phyloP scores from a whole-genome alignment of 306 rosid species.

The Acacia melanoxylon region DNA sequence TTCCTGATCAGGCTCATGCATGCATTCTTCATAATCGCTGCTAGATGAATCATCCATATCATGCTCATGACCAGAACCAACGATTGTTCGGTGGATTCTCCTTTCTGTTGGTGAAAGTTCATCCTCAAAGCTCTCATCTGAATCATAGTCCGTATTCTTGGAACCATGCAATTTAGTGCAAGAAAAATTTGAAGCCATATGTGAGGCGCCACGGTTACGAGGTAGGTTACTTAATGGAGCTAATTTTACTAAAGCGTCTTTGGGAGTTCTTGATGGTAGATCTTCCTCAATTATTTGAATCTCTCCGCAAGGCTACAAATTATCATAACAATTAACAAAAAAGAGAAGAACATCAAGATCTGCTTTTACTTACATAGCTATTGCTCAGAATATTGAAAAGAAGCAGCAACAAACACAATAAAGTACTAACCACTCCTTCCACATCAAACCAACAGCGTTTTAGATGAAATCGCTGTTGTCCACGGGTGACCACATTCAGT shows the following conservation, averaged over 20 bases:
- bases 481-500: slow-evolving; percentile 83
- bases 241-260: slow-evolving; percentile 65
- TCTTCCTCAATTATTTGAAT: slow-evolving; percentile 91
- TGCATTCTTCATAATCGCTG: slow-evolving; percentile 47
- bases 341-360: slow-evolving; percentile 22
- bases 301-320: slow-evolving; percentile 80
- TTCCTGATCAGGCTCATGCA: slow-evolving; percentile 48
- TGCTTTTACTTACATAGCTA: slow-evolving; percentile 30
- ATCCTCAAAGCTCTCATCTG: slow-evolving; percentile 63
- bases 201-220: slow-evolving; percentile 15
- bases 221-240: slow-evolving; percentile 38
- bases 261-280: slow-evolving; percentile 70
- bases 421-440: slow-evolving; percentile 77
- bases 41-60: slow-evolving; percentile 57
- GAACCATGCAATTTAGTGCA: slow-evolving; percentile 34
- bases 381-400: neutral
- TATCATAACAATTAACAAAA: slow-evolving; percentile 26
- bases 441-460: slow-evolving; percentile 73
- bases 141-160: slow-evolving; percentile 48
- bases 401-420: slow-evolving; percentile 26
- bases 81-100: slow-evolving; percentile 53
- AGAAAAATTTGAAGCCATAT: slow-evolving; percentile 40
- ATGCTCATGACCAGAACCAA: slow-evolving; percentile 46
- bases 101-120: slow-evolving; percentile 63
- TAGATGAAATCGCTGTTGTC: slow-evolving; percentile 84